Base-by-base conservation (phyloP, 208 protist species). In the Porcisia hertigi region DNA sequence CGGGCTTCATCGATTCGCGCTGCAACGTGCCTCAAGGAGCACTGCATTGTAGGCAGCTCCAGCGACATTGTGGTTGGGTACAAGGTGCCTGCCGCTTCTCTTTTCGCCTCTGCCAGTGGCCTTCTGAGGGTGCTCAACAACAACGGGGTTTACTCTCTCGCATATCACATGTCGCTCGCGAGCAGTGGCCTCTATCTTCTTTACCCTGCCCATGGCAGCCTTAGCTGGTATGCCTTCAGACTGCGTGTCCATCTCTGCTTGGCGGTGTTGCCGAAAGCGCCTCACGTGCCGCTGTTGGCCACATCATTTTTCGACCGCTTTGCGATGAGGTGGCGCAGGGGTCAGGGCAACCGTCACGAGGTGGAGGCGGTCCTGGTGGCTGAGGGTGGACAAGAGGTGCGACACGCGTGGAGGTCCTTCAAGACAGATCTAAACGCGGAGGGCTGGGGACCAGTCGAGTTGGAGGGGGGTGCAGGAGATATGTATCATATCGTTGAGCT, bases 391-490 rank as follows among this genome's bases (percentile, higher is more conserved):
- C 70, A 73, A 5, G 86, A 83, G 63, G 83, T 78, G 49, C 49
- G 49, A 41, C 43, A 30, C 11, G 62, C 55, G n/a, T 62, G 91
- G 49, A 84, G 84, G 12, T 75, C 65, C 6, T 55, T 92, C 58
- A 86, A 85, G 71, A 63, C 75, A 43, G 77, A 72, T 52, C 45
- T 91, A 41, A 86, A 86, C 36, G 70, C 86, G 3, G 91, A 93
- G 62, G 88, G 91, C 25, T 95, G 91, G 91, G 77, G 72, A 36
- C 45, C 84, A 1, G 85, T 86, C 23, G 78, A 86, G 77, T 71
- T 41, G 30, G 86, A 84, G 62, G 73, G 57, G 23, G 76, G 77
- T 12, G 79, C 73, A 25, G 80, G 82, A 0, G 82, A 84, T 39
- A 60, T 75, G n/a, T 84, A 81, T 58, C 73, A 82, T 64, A 63